Evolutionary conservation across 1,284 basidiomycete genomes (phyloP).

Genomic region (Irpex sp.): DNA sequence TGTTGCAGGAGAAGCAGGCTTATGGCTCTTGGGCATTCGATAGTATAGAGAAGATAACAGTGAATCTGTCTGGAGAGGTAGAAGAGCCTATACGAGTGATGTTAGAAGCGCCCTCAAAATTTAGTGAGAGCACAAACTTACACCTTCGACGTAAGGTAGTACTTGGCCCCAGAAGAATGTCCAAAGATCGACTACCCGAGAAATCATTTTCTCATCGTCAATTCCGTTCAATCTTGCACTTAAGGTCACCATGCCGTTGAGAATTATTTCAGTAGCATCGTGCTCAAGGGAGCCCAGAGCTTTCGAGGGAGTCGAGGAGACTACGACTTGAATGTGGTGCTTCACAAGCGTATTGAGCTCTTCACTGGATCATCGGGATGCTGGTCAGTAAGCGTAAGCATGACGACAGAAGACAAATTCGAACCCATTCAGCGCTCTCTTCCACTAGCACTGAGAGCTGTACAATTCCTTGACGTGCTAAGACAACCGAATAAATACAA

Average conservation of each 20-base stretch:
- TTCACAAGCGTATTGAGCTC: conserved; percentile 83
- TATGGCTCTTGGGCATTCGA: conserved; percentile 56
- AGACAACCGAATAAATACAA: not conserved
- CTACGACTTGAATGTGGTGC: conserved; percentile 69
- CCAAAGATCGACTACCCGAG: conserved; percentile 86
- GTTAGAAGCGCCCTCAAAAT: not conserved
- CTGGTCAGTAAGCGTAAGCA: not conserved
- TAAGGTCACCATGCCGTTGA: conserved; percentile 88
- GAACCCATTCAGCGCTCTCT: too few relatives aligned
- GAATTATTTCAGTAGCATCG: conserved; percentile 82
- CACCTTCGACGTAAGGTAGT: conserved; percentile 85
- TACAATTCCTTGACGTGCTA: too few relatives aligned
- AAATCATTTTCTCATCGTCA: conserved; percentile 73
- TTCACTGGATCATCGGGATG: conserved; percentile 50
- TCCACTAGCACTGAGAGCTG: not conserved
- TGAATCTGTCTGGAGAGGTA: conserved; percentile 74
- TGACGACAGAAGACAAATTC: too few relatives aligned
- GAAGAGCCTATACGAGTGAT: conserved; percentile 48
- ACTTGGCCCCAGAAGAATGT: conserved; percentile 93
- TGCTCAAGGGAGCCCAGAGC: conserved; percentile 67
- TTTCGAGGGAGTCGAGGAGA: conserved; percentile 61
- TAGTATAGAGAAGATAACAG: conserved; percentile 58
- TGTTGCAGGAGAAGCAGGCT: conserved; percentile 49
- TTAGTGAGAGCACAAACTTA: conserved; percentile 33
- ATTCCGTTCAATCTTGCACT: conserved; percentile 77